These are phyloP conservation scores for Platismatia glauca DNA, from an alignment of 495 filamentous ascomycete genomes.

Conservation along the genomic window DNA sequence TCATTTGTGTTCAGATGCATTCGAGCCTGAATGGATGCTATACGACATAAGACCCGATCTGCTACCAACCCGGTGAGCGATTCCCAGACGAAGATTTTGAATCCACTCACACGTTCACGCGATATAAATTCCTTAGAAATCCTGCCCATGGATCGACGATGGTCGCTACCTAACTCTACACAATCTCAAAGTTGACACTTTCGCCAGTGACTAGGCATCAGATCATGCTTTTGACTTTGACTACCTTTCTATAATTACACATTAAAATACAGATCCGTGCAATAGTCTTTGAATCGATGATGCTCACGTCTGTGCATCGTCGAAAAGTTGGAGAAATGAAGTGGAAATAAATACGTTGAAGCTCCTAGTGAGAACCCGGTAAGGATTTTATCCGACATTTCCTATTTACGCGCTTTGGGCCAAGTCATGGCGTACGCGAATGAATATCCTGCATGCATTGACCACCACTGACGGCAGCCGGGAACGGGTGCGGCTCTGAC, in stretches of 20 bases:
- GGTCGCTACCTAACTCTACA: background rate
- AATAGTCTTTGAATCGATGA: background rate
- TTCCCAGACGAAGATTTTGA: background rate
- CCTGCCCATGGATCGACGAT: background rate
- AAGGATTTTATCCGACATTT: background rate
- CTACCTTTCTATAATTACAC: background rate
- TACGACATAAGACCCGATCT: no score
- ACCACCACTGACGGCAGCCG: background rate
- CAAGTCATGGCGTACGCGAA: background rate
- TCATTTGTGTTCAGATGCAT: no score
- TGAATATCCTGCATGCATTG: background rate
- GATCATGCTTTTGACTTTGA: background rate
- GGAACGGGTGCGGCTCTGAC: constrained; percentile 2
- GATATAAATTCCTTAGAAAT: background rate
- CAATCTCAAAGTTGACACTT: background rate
- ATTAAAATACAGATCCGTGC: background rate
- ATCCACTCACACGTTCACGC: background rate
- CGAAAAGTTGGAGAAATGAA: background rate
- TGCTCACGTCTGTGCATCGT: background rate
- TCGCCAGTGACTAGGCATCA: background rate
- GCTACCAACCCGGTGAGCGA: background rate
- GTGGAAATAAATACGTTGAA: background rate
- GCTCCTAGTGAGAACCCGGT: background rate
- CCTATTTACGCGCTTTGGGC: background rate
- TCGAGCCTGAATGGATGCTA: no score